phyloP scores from a whole-genome alignment of 345 rosid genomes.

The Citrus glauca region DNA sequence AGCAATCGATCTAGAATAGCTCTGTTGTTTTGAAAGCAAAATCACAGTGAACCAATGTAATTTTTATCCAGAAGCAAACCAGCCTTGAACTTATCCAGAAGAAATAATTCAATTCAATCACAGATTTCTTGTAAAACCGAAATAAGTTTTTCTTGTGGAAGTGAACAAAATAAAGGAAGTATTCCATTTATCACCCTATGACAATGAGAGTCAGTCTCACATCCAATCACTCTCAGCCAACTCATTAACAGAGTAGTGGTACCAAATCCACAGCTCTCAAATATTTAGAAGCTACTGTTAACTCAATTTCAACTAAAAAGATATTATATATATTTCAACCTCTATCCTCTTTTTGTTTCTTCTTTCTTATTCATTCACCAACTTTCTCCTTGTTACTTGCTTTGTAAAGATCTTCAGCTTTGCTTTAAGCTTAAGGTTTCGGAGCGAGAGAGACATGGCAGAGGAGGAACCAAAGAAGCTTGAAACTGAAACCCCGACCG shows the following conservation, averaged over 20 bases:
- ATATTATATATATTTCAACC: slow-evolving; percentile 14
- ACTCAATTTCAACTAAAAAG: slow-evolving; percentile 19
- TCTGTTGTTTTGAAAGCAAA: too few relatives aligned
- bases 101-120: too few relatives aligned
- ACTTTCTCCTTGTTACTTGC: neutral
- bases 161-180: neutral
- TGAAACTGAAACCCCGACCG: slow-evolving; percentile 30
- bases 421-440: neutral
- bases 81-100: too few relatives aligned
- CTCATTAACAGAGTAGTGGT: slow-evolving; percentile 16
- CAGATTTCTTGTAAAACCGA: too few relatives aligned
- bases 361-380: neutral
- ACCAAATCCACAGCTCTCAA: slow-evolving; percentile 33
- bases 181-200: too few relatives aligned
- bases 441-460: slow-evolving; percentile 28
- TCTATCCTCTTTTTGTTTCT: neutral
- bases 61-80: too few relatives aligned
- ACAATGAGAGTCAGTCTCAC: neutral
- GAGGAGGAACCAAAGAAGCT: slow-evolving; percentile 45
- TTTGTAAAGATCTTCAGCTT: neutral
- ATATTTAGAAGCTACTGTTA: neutral
- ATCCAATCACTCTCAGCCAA: slow-evolving; percentile 28
- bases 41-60: too few relatives aligned
- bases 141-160: neutral
- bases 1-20: too few relatives aligned